These are phyloP conservation scores for Alternaria hordeiaustralica DNA, from an alignment of 2,329 filamentous ascomycete species.

Conservation along the genomic window DNA sequence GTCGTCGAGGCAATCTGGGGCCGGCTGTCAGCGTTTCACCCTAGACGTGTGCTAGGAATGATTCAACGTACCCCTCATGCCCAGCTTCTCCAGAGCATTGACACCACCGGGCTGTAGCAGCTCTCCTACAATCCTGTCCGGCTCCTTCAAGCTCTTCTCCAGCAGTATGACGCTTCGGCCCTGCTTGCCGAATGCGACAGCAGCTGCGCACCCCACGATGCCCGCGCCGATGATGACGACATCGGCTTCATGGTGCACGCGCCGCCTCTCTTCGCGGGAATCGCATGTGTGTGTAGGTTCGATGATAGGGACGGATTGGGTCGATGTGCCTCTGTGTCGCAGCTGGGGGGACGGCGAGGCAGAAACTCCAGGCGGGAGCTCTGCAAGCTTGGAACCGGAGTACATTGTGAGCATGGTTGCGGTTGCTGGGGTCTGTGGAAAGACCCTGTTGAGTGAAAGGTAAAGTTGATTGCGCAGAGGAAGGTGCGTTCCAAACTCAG, in stretches of 20 bases:
- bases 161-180: constrained; percentile 89
- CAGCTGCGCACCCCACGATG: constrained; percentile 85
- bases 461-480: neutral
- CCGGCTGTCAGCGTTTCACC: constrained; percentile 11
- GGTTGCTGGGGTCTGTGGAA: constrained; percentile 19
- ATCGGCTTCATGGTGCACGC: constrained; percentile 70
- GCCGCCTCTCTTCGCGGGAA: constrained; percentile 55
- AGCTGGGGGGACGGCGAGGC: constrained; percentile 16
- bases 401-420: constrained; percentile 35
- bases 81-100: constrained; percentile 77
- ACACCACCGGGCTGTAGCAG: constrained; percentile 92
- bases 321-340: constrained; percentile 22
- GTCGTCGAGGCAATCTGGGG: constrained; percentile 75
- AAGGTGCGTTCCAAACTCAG: neutral
- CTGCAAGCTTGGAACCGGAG: constrained; percentile 30
- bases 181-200: constrained; percentile 84
- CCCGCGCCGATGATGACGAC: constrained; percentile 93
- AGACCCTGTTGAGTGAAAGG: constrained; percentile 5
- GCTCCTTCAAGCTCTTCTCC: constrained; percentile 88
- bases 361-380: constrained; percentile 30
- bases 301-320: constrained; percentile 14
- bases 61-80: constrained; percentile 60
- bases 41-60: neutral
- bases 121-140: constrained; percentile 95
- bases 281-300: constrained; percentile 25